Evolutionary conservation across 371 early-diverging fungal genomes (phyloP), one percentile per base, ranked within the genome.

Genomic region (Mortierella sp.): DNA sequence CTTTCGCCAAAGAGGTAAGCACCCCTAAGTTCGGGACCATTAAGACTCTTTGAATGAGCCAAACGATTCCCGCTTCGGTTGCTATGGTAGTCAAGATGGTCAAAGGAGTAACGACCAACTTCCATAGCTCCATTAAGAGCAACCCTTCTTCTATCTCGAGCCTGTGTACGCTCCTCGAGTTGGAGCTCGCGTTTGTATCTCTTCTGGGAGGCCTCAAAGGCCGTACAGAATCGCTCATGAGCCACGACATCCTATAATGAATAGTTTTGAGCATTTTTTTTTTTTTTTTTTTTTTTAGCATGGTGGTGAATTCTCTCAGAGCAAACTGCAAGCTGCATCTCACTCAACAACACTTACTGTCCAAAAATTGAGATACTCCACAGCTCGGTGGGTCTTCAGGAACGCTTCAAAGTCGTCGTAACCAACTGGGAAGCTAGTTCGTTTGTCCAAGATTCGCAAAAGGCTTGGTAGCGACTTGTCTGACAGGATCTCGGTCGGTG

Each of bases 391-490:
- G 43, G 66, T 72, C 28, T 66, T 56, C 11, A 79, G 51, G 26
- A 72, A 79, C 0, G 72, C 79, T 56, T 79, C 79, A 72, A 79
- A 72, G 47, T 79, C 79, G 18, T 79, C 70, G 51, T 72, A 79
- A 30, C 79, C 56, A 61, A 69, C 28, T 43, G 62, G 64, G 60
- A 60, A 67, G 12, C 56, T 29, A 14, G 60, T 68, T 43, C 46
- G 58, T 62, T 63, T 72, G 7, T 72, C 67, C 21, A 77, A 62
- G 47, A 77, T 57, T 18, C 58, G 62, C 4, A 11, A 43, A 61
- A 72, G 62, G 16, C 28, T 56, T 16, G 77, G 76, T 11, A 76
- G 9, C 9, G 37, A 37, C 37, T 9, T 9, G 9, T 37, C 37
- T 37, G 57, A 29, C 28, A 19, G 14, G 47, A 45, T 4, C 60